Evolutionary conservation across 139 green algal genomes (phyloP), one percentile per base, ranked within the genome.

Genomic region (Ettlia oleoabundans): DNA sequence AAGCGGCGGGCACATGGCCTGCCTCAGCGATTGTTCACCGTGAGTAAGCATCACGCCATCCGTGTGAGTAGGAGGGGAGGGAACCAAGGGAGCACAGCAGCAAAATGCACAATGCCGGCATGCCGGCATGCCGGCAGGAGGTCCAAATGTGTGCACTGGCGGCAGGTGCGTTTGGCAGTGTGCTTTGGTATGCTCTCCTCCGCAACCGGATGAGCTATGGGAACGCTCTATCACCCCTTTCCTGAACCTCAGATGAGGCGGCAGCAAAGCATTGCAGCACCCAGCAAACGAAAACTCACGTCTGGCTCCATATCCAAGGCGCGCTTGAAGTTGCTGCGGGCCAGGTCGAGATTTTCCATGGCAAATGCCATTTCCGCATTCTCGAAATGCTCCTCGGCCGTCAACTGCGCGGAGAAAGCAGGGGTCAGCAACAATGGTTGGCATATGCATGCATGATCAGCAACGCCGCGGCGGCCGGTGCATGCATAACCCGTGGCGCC

Each of bases 281-380:
- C 47, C 47, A 58, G 10, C 47, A n/a, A 9, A 8, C 24, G 28
- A 10, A 65, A 1, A 0, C 61, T 70, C 22, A 71, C 82, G 58
- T 86, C 82, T 40, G 82, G 82, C 67, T 88, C 84, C 52, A 80
- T 41, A 4, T 85, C 67, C 28, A 88, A 32, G 4, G 76, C 77
- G 1, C 55, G 67, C 68, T 72, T 85, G 66, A 76, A 82, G n/a
- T 26, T 53, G 41, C 32, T 40, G n/a, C 43, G 40, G 4, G 84
- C 67, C 26, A 30, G 32, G 21, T 73, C 68, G 22, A 77, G 69
- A 40, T 88, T 82, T 2, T 85, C 84, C 35, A 76, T 72, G 10
- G 80, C 30, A 42, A 69, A 84, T 1, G 78, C 78, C 52, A 82
- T 75, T 53, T 88, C 78, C 5, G 84, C 84, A 30, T 85, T 62